These are phyloP conservation scores for Solanum hybrid DNA, from an alignment of 305 asterid genomes.

Conservation along the genomic window DNA sequence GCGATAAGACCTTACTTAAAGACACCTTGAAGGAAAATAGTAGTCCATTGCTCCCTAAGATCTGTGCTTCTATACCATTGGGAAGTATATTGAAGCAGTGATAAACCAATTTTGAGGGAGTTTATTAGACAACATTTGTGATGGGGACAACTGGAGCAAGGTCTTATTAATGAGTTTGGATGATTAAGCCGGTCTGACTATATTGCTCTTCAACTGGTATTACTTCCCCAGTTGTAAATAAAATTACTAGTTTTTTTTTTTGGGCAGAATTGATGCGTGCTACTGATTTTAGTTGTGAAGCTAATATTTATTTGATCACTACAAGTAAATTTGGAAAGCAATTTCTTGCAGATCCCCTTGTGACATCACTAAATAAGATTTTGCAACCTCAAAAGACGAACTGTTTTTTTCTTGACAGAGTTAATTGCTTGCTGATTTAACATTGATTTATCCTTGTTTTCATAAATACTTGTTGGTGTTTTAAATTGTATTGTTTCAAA, in stretches of 20 bases:
- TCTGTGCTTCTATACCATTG: not conserved
- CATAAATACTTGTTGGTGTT: not conserved
- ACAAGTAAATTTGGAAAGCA: not conserved
- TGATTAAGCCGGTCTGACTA: not conserved
- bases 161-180: not conserved
- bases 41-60: not conserved
- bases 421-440: not conserved
- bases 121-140: constrained; percentile 18
- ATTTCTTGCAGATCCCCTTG: not conserved
- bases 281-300: not conserved
- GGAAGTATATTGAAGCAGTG: constrained; percentile 13
- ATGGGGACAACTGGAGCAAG: constrained; percentile 21
- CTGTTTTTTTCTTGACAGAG: not conserved
- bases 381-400: not conserved
- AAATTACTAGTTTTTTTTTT: not conserved
- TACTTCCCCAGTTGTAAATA: not conserved
- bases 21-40: not conserved
- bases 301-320: not conserved
- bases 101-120: constrained; percentile 7
- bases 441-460: not conserved
- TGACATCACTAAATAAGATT: not conserved
- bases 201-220: not conserved
- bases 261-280: not conserved
- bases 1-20: not conserved
- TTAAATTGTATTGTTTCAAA: not conserved